A percentile compares a stretch with the other conserved stretches of the same genome.
phyloP scores from a whole-genome alignment of 129 eudicot genomes.

The Tanacetum coccineum region DNA sequence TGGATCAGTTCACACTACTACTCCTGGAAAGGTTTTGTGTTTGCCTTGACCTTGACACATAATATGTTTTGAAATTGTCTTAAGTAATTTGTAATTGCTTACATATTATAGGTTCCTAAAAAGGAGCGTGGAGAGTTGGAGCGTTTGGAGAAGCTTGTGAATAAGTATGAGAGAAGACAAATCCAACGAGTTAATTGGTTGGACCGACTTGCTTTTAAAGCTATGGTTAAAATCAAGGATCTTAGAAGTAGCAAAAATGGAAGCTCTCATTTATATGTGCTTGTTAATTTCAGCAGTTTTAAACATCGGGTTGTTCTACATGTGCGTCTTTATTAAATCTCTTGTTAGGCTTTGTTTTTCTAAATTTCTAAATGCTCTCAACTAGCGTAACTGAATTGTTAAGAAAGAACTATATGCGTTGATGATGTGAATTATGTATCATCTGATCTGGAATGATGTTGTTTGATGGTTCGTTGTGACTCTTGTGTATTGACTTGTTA shows the following conservation, averaged over 20 bases:
- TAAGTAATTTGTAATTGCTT: slow-evolving; percentile 2
- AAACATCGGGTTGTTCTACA: slow-evolving; percentile 97
- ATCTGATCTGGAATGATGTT: background rate
- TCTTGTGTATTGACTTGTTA: slow-evolving; percentile 28
- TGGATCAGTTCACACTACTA: too few relatives aligned
- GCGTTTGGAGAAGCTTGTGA: slow-evolving; percentile 92
- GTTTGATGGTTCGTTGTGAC: slow-evolving; percentile 14
- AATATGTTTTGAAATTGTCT: slow-evolving; percentile 9
- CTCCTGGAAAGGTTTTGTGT: slow-evolving; percentile 88
- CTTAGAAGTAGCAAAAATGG: too few relatives aligned
- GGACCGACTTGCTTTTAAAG: slow-evolving; percentile 83
- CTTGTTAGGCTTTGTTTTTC: background rate
- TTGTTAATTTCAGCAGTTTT: too few relatives aligned
- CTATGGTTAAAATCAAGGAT: slow-evolving; percentile 89
- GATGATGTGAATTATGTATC: background rate
- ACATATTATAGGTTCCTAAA: slow-evolving; percentile 71
- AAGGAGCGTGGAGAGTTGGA: slow-evolving; percentile 94
- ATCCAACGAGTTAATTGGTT: slow-evolving; percentile 98
- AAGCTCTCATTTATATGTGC: too few relatives aligned
- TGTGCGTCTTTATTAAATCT: slow-evolving; percentile 35
- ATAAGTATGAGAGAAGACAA: slow-evolving; percentile 93
- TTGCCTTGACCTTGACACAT: slow-evolving; percentile 5
- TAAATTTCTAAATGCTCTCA: too few relatives aligned
- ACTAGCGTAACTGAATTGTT: too few relatives aligned
- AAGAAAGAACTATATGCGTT: background rate